Conservation (phyloP, 2,329 filamentous ascomycete species). For the Cercospora brassicicola region DNA sequence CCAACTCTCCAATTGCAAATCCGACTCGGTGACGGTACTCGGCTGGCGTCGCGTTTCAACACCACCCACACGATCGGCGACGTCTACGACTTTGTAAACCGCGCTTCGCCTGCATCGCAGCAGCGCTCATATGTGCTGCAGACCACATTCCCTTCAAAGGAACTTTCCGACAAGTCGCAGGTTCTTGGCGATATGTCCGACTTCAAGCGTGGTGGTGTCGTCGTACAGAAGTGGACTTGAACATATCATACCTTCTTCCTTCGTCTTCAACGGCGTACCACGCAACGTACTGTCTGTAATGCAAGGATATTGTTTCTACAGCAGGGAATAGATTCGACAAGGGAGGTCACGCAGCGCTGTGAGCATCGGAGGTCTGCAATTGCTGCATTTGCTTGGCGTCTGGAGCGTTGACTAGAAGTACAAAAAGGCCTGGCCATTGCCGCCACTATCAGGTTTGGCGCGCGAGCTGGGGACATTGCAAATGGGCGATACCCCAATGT, state of each 20-base stretch:
- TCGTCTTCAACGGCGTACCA: not conserved
- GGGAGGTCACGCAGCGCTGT: not conserved
- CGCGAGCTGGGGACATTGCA: not conserved
- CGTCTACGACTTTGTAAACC: slow-evolving; percentile 71
- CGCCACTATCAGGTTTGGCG: not conserved
- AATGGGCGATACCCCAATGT: slow-evolving; percentile 5
- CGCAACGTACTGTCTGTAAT: not conserved
- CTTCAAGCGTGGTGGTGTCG: slow-evolving; percentile 55
- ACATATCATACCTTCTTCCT: not conserved
- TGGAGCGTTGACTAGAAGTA: slow-evolving; percentile 4
- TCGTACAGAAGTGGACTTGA: slow-evolving; percentile 56
- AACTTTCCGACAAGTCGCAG: slow-evolving; percentile 66
- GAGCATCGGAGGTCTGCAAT: not conserved
- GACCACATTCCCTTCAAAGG: slow-evolving; percentile 81
- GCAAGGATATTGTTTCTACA: not conserved
- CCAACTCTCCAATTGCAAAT: slow-evolving; percentile 72
- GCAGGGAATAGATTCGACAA: not conserved
- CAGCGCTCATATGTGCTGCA: slow-evolving; percentile 70
- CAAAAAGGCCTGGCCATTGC: not conserved
- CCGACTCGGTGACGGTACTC: slow-evolving; percentile 73
- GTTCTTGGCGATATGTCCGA: slow-evolving; percentile 51
- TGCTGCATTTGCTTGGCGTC: slow-evolving; percentile 8
- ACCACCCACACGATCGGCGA: slow-evolving; percentile 74
- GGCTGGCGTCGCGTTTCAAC: slow-evolving; percentile 79
- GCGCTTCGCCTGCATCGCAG: slow-evolving; percentile 60